Conservation (phyloP, 2,329 filamentous ascomycete genomes). For the Magnaporthiopsis incrustans region DNA sequence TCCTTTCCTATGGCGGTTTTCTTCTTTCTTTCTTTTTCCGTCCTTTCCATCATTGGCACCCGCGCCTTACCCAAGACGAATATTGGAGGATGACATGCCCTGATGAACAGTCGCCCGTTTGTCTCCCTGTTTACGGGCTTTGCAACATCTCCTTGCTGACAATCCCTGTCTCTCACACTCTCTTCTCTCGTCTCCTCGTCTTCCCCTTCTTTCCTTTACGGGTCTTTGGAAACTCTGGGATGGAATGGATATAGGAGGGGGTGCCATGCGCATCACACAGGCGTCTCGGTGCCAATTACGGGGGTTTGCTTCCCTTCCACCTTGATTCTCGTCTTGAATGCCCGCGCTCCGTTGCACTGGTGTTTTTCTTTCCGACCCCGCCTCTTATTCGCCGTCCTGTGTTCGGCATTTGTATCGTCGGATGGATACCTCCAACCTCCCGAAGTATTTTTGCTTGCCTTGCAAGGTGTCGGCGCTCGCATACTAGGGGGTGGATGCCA, state of each 20-base stretch:
- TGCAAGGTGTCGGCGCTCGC: too few relatives aligned
- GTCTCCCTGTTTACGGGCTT: constrained; percentile 11
- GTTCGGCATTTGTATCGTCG: too few relatives aligned
- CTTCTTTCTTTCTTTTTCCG: neutral
- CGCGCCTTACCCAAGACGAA: neutral
- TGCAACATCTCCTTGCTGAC: constrained; percentile 3
- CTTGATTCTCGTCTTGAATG: neutral
- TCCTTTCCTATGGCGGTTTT: constrained; percentile 7
- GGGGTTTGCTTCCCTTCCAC: neutral
- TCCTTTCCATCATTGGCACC: neutral
- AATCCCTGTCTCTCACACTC: neutral
- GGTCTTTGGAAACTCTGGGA: neutral
- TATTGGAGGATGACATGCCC: neutral
- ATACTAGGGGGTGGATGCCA: too few relatives aligned
- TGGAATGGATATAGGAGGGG: neutral
- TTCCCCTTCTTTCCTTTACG: neutral
- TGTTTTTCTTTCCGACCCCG: too few relatives aligned
- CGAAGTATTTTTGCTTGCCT: too few relatives aligned
- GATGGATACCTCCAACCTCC: too few relatives aligned
- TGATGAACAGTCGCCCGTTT: neutral
- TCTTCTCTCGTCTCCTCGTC: neutral
- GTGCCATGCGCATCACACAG: neutral
- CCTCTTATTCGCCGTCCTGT: too few relatives aligned
- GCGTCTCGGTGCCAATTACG: neutral
- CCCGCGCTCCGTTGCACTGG: too few relatives aligned